Evolutionary conservation across 1,139 yeast species (phyloP), one percentile per base, ranked within the genome.

Genomic region (Sugiyamaella xylanicola): DNA sequence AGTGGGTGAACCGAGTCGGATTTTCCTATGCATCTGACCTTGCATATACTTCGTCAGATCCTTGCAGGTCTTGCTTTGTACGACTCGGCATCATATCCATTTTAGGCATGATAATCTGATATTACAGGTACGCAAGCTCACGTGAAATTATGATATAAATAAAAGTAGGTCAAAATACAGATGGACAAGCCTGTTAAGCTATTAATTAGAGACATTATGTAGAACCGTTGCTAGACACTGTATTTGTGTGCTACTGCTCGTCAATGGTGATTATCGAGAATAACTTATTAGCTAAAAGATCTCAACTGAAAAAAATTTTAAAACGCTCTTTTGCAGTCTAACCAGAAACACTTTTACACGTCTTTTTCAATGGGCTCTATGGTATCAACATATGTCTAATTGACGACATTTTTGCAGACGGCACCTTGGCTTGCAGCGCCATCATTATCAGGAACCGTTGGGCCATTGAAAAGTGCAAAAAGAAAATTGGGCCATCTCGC

Each of bases 351-450:
- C 39, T 35, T 35, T 21, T 16, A 19, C 42, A 37, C 20, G 4
- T 21, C 8, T 15, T 4, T 16, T 15, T 37, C 13, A 5, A 19
- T 16, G 45, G 21, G 32, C 17, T 11, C 21, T 46, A 46, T 46
- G 50, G 50, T 46, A 46, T 36, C 43, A 46, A 36, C 15, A 7
- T 13, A 36, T 15, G 27, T 11, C 17, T 3, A 36, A 19, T 21
- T 46, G 50, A 46, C 50, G 50, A 46, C 50, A 46, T 46, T 22
- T 8, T 46, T 46, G 50, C 50, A 46, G 40, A 5, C 11, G 5
- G 11, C 20, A 15, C 9, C 45, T 41, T 32, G 37, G 37, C 37
- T 32, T 32, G 37, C 37, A 32, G 37, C 4, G 37, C 4, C 4
- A 11, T 41, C 32, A 41, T 41, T 41, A 41, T 11, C 27, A 41